Evolutionary conservation across 2,329 filamentous ascomycete species (phyloP).

Genomic region (Claviceps africana): DNA sequence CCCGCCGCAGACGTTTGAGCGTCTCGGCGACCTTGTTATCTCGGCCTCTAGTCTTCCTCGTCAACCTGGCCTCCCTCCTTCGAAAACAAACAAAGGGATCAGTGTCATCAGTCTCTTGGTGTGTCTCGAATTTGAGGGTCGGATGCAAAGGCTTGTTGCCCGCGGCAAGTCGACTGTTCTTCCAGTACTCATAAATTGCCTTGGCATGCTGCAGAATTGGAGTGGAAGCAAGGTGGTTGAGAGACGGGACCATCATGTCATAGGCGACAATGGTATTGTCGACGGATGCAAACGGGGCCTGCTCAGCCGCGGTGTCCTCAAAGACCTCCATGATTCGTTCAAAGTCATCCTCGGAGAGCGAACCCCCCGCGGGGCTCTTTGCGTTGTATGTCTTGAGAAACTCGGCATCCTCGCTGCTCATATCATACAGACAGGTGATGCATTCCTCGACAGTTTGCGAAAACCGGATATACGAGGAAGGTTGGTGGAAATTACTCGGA

Average conservation of each 20-base stretch:
- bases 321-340: conserved; percentile 92
- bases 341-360: conserved; percentile 80
- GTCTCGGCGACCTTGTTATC: conserved; percentile 93
- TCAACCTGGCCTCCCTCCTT: conserved; percentile 82
- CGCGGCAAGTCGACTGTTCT: conserved; percentile 47
- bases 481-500: conserved; percentile 62
- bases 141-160: conserved; percentile 64
- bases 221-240: conserved; percentile 35
- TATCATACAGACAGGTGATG: conserved; percentile 80
- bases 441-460: conserved; percentile 97
- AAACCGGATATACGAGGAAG: conserved; percentile 89
- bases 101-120: conserved; percentile 84
- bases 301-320: conserved; percentile 69
- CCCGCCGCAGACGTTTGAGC: conserved; percentile 76
- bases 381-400: conserved; percentile 76
- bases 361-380: conserved; percentile 47
- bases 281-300: conserved; percentile 79
- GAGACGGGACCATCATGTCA: conserved; percentile 59
- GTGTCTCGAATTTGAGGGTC: conserved; percentile 81
- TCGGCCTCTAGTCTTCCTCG: conserved; percentile 83
- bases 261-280: conserved; percentile 75
- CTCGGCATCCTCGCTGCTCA: conserved; percentile 78
- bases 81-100: conserved; percentile 98
- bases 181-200: conserved; percentile 85
- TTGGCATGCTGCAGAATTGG: conserved; percentile 49